A percentile compares a stretch with the other conserved stretches of the same genome.
Evolutionary conservation across 2,329 filamentous ascomycete species (phyloP).

Genomic region (Talaromyces rugulosus): DNA sequence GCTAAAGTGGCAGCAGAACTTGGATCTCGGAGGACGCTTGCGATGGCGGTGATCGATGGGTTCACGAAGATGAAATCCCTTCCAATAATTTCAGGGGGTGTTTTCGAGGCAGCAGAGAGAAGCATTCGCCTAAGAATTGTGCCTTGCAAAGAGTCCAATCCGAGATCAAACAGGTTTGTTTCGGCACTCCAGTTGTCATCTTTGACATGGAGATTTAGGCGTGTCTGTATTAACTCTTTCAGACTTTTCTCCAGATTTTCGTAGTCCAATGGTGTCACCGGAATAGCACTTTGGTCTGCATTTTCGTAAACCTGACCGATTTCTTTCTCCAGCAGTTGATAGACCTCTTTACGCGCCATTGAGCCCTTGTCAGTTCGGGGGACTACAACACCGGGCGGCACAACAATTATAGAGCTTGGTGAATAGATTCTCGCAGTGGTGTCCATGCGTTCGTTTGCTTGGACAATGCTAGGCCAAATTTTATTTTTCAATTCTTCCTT

Average conservation of each 20-base stretch:
- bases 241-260: background rate
- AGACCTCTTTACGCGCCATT: constrained; percentile 4
- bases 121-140: constrained; percentile 2
- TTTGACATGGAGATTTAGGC: background rate
- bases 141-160: constrained; percentile 2
- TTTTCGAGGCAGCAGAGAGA: background rate
- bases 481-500: background rate
- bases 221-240: background rate
- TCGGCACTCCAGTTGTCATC: background rate
- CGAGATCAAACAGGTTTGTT: constrained; percentile 1
- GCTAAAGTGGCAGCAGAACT: background rate
- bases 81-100: background rate
- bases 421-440: constrained; percentile 3
- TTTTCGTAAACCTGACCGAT: background rate
- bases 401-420: background rate
- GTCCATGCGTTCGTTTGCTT: constrained; percentile 3
- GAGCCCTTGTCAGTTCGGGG: constrained; percentile 4
- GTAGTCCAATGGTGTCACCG: background rate
- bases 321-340: constrained; percentile 3
- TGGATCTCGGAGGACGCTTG: background rate
- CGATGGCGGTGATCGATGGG: background rate
- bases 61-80: constrained; percentile 5
- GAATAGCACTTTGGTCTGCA: background rate
- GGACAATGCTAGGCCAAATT: constrained; percentile 6
- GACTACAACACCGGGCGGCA: background rate